phyloP scores from a whole-genome alignment of 2,329 filamentous ascomycete species.

The Hymenoscyphus linearis region DNA sequence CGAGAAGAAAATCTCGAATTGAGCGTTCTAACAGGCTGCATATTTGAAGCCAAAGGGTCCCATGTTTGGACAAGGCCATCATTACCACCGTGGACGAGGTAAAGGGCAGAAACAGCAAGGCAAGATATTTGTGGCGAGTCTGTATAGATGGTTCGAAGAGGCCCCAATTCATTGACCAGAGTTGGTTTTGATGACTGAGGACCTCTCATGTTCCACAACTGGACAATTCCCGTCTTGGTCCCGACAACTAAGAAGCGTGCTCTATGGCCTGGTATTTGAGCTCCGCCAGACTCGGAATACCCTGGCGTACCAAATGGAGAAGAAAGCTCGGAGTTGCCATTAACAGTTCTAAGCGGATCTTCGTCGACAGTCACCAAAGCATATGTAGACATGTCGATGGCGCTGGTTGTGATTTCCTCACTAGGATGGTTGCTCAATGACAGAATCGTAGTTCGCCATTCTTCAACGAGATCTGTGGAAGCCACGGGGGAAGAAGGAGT shows the following conservation, averaged over 20 bases:
- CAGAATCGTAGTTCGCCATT: slow-evolving; percentile 62
- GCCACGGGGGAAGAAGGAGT: slow-evolving; percentile 20
- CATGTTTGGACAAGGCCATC: slow-evolving; percentile 94
- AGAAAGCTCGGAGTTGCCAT: slow-evolving; percentile 36
- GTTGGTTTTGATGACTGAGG: slow-evolving; percentile 48
- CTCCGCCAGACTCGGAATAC: slow-evolving; percentile 26
- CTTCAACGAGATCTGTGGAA: slow-evolving; percentile 42
- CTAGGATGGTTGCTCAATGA: slow-evolving; percentile 54
- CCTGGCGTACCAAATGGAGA: slow-evolving; percentile 26
- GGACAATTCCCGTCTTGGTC: slow-evolving; percentile 68
- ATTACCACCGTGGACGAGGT: slow-evolving; percentile 87
- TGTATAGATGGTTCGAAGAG: slow-evolving; percentile 79
- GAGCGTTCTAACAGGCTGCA: slow-evolving; percentile 75
- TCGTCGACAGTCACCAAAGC: slow-evolving; percentile 68
- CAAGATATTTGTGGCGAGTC: slow-evolving; percentile 85
- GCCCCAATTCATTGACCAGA: slow-evolving; percentile 55
- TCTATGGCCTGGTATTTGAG: slow-evolving; percentile 77
- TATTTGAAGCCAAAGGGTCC: slow-evolving; percentile 84
- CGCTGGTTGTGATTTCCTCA: slow-evolving; percentile 61
- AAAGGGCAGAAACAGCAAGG: slow-evolving; percentile 76
- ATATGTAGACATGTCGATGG: slow-evolving; percentile 69
- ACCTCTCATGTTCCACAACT: slow-evolving; percentile 81
- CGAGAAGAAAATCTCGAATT: slow-evolving; percentile 80
- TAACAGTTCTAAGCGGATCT: slow-evolving; percentile 65
- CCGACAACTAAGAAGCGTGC: slow-evolving; percentile 77